phyloP scores from a whole-genome alignment of 208 protist species.

The Acanthamoeba triangularis region DNA sequence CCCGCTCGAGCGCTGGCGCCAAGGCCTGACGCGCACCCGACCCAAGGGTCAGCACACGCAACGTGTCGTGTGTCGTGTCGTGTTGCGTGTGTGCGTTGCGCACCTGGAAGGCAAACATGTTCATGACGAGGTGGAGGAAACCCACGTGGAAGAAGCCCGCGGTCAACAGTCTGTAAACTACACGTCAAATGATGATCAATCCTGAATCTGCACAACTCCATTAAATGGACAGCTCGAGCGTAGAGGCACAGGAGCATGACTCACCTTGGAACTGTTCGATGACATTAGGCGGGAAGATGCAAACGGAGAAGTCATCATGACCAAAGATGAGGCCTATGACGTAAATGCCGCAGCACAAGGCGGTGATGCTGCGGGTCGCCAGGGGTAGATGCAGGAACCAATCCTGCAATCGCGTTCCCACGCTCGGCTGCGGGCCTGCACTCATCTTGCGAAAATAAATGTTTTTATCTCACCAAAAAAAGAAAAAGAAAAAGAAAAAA shows the following conservation, averaged over 20 bases:
- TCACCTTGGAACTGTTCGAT: background rate
- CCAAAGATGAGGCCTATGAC: background rate
- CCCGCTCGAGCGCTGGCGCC: constrained; percentile 27
- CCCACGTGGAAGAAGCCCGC: constrained; percentile 78
- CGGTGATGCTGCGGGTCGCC: constrained; percentile 28
- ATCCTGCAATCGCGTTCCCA: constrained; percentile 48
- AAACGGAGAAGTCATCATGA: background rate
- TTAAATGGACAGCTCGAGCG: too few species aligned
- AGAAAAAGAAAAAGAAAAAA: background rate
- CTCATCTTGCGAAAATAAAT: background rate
- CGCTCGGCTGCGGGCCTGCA: background rate
- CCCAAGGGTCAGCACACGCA: too few species aligned
- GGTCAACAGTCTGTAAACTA: constrained; percentile 85
- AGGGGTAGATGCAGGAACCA: constrained; percentile 59
- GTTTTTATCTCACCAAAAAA: background rate
- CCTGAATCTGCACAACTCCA: too few species aligned
- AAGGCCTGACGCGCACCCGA: background rate
- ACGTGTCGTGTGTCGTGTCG: background rate
- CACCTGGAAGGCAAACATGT: constrained; percentile 84
- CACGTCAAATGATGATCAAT: too few species aligned
- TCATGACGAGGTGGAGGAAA: constrained; percentile 86
- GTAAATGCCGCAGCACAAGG: constrained; percentile 40
- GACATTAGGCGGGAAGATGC: constrained; percentile 13
- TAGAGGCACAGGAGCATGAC: too few species aligned
- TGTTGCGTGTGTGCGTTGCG: background rate